Evolutionary conservation across 2,329 filamentous ascomycete genomes (phyloP), one percentile per base, ranked within the genome.

Genomic region (Chrysoporthe austroafricana): DNA sequence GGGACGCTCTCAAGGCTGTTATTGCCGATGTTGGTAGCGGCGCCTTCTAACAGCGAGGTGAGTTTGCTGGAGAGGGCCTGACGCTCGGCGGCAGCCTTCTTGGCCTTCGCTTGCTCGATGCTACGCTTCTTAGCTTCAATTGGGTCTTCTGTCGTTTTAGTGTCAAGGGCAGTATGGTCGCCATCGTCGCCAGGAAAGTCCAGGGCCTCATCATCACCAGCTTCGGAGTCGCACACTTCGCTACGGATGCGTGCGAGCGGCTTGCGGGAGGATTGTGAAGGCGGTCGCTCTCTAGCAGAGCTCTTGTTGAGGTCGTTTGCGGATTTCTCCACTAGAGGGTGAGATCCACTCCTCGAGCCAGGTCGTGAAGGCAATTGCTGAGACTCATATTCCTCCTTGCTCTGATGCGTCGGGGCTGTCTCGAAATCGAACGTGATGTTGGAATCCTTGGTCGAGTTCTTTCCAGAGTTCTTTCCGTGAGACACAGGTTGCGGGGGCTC

Each of bases 271-370:
- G 64, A 63, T 0, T 60, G 70, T 11, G 46, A 42, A 63, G 61
- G 48, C 36, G 46, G 21, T 36, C 71, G 63, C 78, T 80, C 4
- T 73, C 68, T 4, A 77, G 77, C 1, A 78, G 79, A 74, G 1
- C 80, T 77, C 62, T 79, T 81, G 73, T 85, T 84, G 4, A 83
- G 74, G 0, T 77, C 75, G 61, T 78, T 80, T 9, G 76, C 76
- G 4, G 78, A 81, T 13, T 77, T 72, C 56, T 85, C 81, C 1
- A 79, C 76, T 1, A 85, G 76, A 0, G 83, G 79, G 3, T 75
- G 75, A 6, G 74, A 64, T 18, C 73, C 75, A 7, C 73, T 72
- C 6, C 76, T 74, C 7, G 71, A 66, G 46, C 72, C 73, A 70
- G 50, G 71, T 72, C 39, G 77, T 74, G 39, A 34, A 5, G 16